phyloP scores from a whole-genome alignment of 495 filamentous ascomycete species.

The Lasiosphaeris hirsuta region DNA sequence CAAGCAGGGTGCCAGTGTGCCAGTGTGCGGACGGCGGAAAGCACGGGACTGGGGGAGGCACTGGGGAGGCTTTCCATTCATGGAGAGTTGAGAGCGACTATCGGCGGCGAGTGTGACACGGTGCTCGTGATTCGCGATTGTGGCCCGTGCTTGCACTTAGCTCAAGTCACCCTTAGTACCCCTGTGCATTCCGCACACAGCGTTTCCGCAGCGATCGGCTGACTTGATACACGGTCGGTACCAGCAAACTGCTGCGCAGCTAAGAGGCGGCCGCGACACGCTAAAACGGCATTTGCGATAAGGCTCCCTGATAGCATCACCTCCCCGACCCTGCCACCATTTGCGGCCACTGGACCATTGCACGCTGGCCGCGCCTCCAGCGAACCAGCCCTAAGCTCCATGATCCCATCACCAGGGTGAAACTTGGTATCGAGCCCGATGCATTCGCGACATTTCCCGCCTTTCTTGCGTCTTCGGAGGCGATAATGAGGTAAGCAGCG shows the following conservation, averaged over 20 bases:
- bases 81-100: slow-evolving; percentile 6
- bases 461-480: slow-evolving; percentile 18
- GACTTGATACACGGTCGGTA: slow-evolving; percentile 14
- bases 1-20: background rate
- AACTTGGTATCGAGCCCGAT: slow-evolving; percentile 2
- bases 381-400: too few relatives aligned
- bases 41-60: slow-evolving; percentile 2
- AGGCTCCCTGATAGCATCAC: slow-evolving; percentile 30
- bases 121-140: slow-evolving; percentile 24
- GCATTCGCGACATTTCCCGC: slow-evolving; percentile 13
- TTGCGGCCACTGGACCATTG: background rate
- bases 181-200: background rate
- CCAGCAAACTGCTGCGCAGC: slow-evolving; percentile 13
- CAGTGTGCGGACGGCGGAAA: background rate
- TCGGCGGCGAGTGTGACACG: slow-evolving; percentile 16
- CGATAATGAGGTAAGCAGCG: background rate
- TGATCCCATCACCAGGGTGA: background rate
- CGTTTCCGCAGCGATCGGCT: background rate
- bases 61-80: background rate
- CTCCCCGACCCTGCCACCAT: background rate
- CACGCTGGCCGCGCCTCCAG: too few relatives aligned
- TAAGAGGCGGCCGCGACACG: slow-evolving; percentile 8
- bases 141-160: slow-evolving; percentile 8
- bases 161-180: slow-evolving; percentile 18
- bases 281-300: slow-evolving; percentile 32